Evolutionary conservation across 169 alveolate species (phyloP).

Genomic region (Cytauxzoon felis): DNA sequence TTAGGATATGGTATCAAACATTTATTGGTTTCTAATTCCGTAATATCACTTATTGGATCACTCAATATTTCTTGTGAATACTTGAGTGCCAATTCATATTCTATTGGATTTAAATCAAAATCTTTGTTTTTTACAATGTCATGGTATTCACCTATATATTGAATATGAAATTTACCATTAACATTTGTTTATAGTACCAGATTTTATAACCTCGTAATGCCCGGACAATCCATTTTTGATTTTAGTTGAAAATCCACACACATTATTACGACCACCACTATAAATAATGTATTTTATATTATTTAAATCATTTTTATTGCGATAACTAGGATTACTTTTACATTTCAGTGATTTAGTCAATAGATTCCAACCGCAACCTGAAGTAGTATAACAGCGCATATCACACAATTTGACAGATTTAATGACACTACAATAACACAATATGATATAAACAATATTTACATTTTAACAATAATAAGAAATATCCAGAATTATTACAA

Average conservation of each 20-base stretch:
- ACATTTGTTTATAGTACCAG: too few relatives aligned
- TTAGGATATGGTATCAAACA: conserved; percentile 55
- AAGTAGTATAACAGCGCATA: too few relatives aligned
- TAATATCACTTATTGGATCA: conserved; percentile 48
- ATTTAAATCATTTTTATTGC: background rate
- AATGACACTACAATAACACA: too few relatives aligned
- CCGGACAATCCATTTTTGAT: too few relatives aligned
- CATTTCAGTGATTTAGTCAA: background rate
- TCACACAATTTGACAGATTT: too few relatives aligned
- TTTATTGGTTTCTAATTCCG: conserved; percentile 23
- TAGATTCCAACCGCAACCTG: too few relatives aligned
- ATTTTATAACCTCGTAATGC: too few relatives aligned
- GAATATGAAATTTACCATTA: too few relatives aligned
- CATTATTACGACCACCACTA: background rate
- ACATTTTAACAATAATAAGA: too few relatives aligned
- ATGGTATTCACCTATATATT: background rate
- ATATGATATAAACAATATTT: too few relatives aligned
- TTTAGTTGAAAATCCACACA: background rate
- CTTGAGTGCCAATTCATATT: conserved; percentile 6
- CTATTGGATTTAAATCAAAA: conserved; percentile 13
- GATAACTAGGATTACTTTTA: background rate
- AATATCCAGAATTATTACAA: too few relatives aligned
- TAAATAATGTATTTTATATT: background rate
- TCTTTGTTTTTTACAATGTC: background rate
- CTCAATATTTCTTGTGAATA: conserved; percentile 37